Percentiles rank a stretch among this genome's conserved stretches.
Conservation (phyloP, 768 basidiomycete genomes). For the Mrakia blollopis region DNA sequence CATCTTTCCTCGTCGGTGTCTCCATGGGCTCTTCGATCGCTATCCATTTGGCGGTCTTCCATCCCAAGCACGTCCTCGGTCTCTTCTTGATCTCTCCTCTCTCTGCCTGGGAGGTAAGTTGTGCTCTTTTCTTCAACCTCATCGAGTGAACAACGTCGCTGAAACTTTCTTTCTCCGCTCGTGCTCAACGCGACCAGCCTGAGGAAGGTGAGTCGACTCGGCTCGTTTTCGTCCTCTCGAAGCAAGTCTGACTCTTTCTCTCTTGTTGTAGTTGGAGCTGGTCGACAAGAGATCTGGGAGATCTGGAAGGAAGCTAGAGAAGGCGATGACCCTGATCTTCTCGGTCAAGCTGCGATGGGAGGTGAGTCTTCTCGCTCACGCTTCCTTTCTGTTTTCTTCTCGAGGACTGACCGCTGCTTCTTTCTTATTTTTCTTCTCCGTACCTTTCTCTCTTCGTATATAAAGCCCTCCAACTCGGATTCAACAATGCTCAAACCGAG, state of each 20-base stretch:
- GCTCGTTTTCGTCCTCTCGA: neutral
- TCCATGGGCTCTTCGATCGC: conserved; percentile 27
- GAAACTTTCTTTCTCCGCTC: neutral
- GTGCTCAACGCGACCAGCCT: conserved; percentile 1
- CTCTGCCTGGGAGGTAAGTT: conserved; percentile 16
- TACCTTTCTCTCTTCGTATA: too few relatives aligned
- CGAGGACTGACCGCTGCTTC: too few relatives aligned
- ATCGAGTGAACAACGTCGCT: neutral
- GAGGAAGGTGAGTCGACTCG: conserved; percentile 16
- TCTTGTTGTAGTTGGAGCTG: conserved; percentile 13
- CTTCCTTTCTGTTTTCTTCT: too few relatives aligned
- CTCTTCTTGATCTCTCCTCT: conserved; percentile 29
- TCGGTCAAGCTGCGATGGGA: conserved; percentile 18
- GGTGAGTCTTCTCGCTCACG: too few relatives aligned
- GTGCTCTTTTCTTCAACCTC: neutral
- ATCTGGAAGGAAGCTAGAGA: conserved; percentile 27
- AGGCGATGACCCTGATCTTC: conserved; percentile 6
- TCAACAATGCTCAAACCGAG: conserved; percentile 9
- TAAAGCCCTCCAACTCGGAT: conserved; percentile 18
- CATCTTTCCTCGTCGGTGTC: conserved; percentile 24
- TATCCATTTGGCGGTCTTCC: conserved; percentile 15
- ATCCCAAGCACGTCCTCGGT: conserved; percentile 12
- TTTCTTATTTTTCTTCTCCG: too few relatives aligned
- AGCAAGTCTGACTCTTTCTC: neutral
- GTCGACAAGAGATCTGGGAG: conserved; percentile 31